Conservation (phyloP, 352 stramenopile species). For the Globisporangium carolinianum region DNA sequence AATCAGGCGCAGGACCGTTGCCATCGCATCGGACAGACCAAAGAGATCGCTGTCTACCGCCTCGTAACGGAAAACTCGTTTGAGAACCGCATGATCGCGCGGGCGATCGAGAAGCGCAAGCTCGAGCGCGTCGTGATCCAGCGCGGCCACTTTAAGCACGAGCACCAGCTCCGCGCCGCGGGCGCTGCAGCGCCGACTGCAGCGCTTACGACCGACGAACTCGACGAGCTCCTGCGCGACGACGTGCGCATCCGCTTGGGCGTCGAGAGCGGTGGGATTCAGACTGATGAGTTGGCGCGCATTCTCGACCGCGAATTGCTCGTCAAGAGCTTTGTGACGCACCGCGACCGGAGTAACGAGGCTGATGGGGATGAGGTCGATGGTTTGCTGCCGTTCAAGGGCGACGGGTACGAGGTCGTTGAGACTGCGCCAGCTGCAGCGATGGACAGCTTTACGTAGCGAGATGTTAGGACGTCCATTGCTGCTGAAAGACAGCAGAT, state of each 20-base stretch:
- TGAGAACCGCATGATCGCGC: conserved; percentile 92
- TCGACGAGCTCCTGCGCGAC: conserved; percentile 68
- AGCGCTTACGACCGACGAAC: conserved; percentile 63
- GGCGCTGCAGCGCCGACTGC: conserved; percentile 17
- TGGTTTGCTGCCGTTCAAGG: conserved; percentile 36
- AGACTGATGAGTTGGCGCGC: conserved; percentile 42
- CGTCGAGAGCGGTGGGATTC: conserved; percentile 70
- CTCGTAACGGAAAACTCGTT: conserved; percentile 92
- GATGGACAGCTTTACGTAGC: conserved; percentile 75
- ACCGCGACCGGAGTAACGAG: conserved; percentile 15
- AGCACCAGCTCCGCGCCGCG: conserved; percentile 16
- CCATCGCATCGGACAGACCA: conserved; percentile 88
- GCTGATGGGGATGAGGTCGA: conserved; percentile 1
- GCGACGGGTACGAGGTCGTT: conserved; percentile 76
- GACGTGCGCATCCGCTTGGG: conserved; percentile 66
- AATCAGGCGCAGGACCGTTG: conserved; percentile 89
- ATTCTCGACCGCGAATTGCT: conserved; percentile 71
- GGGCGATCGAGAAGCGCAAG: conserved; percentile 88
- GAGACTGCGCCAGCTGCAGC: conserved; percentile 34
- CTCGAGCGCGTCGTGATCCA: conserved; percentile 87
- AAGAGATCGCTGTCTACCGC: conserved; percentile 89
- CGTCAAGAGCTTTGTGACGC: conserved; percentile 66
- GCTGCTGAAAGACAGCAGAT: too few relatives aligned
- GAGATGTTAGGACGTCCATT: too few relatives aligned
- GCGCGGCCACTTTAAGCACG: conserved; percentile 71